Conservation (phyloP, 768 basidiomycete genomes). For the Xerocomellus amylosporus region DNA sequence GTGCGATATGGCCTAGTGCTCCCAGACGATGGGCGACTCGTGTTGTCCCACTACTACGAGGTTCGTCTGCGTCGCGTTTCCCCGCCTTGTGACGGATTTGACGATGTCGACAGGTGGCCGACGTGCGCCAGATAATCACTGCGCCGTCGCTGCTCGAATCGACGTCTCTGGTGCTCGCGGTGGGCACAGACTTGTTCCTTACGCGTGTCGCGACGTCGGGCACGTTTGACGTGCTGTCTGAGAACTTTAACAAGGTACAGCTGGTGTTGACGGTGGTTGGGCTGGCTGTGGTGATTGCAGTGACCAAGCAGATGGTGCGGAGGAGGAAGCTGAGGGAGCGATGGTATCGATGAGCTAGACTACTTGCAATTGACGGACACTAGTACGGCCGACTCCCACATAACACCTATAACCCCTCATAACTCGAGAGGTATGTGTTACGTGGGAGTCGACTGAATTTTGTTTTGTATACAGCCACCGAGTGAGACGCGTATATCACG, state of each 20-base stretch:
- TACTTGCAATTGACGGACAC: too few relatives aligned
- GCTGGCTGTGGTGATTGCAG: conserved; percentile 68
- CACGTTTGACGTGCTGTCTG: conserved; percentile 89
- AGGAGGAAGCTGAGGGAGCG: conserved; percentile 62
- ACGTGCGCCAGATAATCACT: conserved; percentile 66
- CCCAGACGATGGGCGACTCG: conserved; percentile 59
- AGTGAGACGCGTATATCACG: conserved; percentile 12
- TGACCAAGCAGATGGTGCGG: conserved; percentile 78
- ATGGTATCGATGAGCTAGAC: conserved; percentile 53
- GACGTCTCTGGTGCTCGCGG: conserved; percentile 82
- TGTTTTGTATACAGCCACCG: conserved; percentile 16
- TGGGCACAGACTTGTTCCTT: conserved; percentile 87
- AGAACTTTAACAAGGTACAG: conserved; percentile 92
- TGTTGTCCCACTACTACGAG: conserved; percentile 56
- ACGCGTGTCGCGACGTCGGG: conserved; percentile 82
- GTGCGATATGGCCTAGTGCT: conserved; percentile 81
- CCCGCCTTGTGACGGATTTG: neutral
- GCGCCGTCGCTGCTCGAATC: conserved; percentile 88
- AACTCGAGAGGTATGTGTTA: too few relatives aligned
- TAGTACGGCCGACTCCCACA: too few relatives aligned
- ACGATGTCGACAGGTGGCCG: conserved; percentile 51
- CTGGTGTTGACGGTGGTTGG: conserved; percentile 78
- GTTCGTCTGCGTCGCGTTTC: conserved; percentile 31
- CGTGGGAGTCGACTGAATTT: too few relatives aligned
- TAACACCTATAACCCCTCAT: too few relatives aligned